phyloP scores from a whole-genome alignment of 148 eudicot species.

The Vaccinium corymbosum region DNA sequence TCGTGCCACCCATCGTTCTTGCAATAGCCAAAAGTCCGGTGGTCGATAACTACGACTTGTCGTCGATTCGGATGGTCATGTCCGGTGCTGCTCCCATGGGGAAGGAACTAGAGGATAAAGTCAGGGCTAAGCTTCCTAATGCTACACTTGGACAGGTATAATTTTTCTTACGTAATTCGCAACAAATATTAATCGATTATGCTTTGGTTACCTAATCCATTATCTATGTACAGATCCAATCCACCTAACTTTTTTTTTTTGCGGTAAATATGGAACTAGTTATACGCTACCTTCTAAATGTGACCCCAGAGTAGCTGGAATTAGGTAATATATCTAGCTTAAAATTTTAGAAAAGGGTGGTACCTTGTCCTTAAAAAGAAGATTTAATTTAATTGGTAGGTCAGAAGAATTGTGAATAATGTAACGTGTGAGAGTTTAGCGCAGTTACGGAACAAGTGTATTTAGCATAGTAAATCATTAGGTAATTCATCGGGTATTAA shows the following conservation, averaged over 20 bases:
- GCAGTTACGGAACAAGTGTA: no score
- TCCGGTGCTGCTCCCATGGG: constrained; percentile 97
- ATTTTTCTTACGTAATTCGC: neutral
- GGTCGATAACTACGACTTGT: constrained; percentile 59
- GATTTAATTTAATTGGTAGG: neutral
- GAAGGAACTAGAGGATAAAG: constrained; percentile 80
- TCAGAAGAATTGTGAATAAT: neutral
- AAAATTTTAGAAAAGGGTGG: neutral
- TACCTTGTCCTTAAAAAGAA: neutral
- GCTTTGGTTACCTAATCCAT: neutral
- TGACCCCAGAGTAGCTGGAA: neutral
- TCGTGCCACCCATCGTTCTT: constrained; percentile 85
- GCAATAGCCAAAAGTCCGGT: constrained; percentile 65
- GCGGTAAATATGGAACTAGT: neutral
- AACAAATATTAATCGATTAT: neutral
- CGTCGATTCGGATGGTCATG: constrained; percentile 60
- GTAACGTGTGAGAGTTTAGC: neutral
- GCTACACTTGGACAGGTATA: constrained; percentile 85
- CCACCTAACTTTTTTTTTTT: neutral
- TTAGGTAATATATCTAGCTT: neutral
- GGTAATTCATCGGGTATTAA: no score
- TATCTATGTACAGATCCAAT: neutral
- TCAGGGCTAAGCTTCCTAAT: constrained; percentile 53
- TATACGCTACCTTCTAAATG: neutral
- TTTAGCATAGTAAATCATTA: no score